Conservation (phyloP, 1,284 basidiomycete genomes). For the Rhodotorula sp. region DNA sequence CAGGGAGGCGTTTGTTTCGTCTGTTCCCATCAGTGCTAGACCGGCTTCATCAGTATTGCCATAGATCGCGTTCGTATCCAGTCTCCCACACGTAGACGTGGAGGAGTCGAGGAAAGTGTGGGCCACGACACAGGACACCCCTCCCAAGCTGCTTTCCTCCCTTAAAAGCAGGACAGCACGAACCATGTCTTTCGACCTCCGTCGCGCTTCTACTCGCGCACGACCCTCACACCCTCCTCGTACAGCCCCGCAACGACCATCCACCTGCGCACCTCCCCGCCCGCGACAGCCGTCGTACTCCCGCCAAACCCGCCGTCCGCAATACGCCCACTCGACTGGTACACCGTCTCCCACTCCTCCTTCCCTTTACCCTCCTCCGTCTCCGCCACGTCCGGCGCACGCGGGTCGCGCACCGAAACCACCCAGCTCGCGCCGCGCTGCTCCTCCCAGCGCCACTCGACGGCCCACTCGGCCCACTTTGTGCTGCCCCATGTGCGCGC, state of each 20-base stretch:
- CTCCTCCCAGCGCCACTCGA: neutral
- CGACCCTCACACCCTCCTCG: constrained; percentile 19
- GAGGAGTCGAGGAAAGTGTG: too few species aligned
- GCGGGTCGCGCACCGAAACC: constrained; percentile 4
- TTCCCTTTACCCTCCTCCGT: neutral
- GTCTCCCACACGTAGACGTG: too few species aligned
- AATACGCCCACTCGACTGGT: constrained; percentile 10
- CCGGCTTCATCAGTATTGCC: too few species aligned
- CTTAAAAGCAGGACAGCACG: too few species aligned
- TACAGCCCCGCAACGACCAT: constrained; percentile 26
- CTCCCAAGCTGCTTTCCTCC: too few species aligned
- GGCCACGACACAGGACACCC: too few species aligned
- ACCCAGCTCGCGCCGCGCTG: constrained; percentile 7
- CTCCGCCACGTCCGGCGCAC: neutral
- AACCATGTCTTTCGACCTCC: too few species aligned
- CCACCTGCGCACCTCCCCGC: constrained; percentile 13
- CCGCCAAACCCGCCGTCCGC: constrained; percentile 11
- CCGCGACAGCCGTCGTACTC: constrained; percentile 16
- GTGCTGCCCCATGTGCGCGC: neutral
- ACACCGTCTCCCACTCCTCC: constrained; percentile 11
- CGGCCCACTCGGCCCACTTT: neutral
- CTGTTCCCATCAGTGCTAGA: too few species aligned
- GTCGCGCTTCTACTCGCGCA: neutral
- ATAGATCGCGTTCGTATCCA: too few species aligned
- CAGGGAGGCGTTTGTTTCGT: too few species aligned